Conservation (phyloP, 2,329 filamentous ascomycete species). For the Drechslerella coelobrocha region DNA sequence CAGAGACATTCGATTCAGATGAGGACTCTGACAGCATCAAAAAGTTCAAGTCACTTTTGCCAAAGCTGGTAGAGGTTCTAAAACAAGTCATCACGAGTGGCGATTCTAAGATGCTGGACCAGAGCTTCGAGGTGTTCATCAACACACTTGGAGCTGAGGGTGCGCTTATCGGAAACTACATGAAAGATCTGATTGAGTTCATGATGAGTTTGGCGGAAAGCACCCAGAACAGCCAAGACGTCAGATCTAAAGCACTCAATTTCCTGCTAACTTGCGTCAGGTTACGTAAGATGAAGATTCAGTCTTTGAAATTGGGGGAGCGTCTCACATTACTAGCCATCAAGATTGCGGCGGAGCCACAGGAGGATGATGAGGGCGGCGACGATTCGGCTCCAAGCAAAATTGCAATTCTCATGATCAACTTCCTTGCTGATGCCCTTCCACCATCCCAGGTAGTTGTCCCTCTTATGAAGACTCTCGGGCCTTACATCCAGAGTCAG, state of each 20-base stretch:
- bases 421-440: slow-evolving; percentile 84
- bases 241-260: slow-evolving; percentile 84
- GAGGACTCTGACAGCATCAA: slow-evolving; percentile 77
- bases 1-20: slow-evolving; percentile 85
- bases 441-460: slow-evolving; percentile 94
- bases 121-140: slow-evolving; percentile 96
- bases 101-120: slow-evolving; percentile 86
- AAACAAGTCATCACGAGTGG: slow-evolving; percentile 79
- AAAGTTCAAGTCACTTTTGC: slow-evolving; percentile 79
- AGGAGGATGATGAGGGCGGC: slow-evolving; percentile 72
- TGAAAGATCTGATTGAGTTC: slow-evolving; percentile 88
- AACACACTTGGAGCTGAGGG: slow-evolving; percentile 90
- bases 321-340: slow-evolving; percentile 86
- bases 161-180: slow-evolving; percentile 79
- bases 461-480: slow-evolving; percentile 84
- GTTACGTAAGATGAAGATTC: slow-evolving; percentile 94
- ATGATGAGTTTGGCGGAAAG: slow-evolving; percentile 88
- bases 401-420: slow-evolving; percentile 83
- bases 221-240: slow-evolving; percentile 79
- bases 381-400: slow-evolving; percentile 86
- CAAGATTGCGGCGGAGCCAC: slow-evolving; percentile 87
- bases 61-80: slow-evolving; percentile 85
- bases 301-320: slow-evolving; percentile 84
- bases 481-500: slow-evolving; percentile 76
- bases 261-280: slow-evolving; percentile 92